These are phyloP conservation scores for Candida golubevii DNA, from an alignment of 805 yeast species.

Conservation along the genomic window DNA sequence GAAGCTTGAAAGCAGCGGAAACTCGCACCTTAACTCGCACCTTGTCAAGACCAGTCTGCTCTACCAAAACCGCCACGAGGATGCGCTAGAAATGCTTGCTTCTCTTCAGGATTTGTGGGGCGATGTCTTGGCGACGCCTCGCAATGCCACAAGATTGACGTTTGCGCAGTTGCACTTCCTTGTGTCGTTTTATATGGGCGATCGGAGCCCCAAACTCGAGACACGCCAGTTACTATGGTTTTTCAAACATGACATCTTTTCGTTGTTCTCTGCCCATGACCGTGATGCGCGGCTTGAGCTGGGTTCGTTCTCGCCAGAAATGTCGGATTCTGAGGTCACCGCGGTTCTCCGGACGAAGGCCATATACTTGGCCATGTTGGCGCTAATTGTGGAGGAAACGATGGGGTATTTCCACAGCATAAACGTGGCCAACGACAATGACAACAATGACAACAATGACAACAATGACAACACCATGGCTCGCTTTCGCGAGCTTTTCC, in stretches of 20 bases:
- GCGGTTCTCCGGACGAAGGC: constrained; percentile 22
- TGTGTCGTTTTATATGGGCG: constrained; percentile 25
- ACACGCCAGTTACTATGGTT: constrained; percentile 22
- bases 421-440: constrained; percentile 11
- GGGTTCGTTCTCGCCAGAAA: constrained; percentile 9
- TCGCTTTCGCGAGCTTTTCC: constrained; percentile 18
- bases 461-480: no score
- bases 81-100: constrained; percentile 15
- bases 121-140: constrained; percentile 15
- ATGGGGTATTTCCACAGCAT: constrained; percentile 18
- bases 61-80: constrained; percentile 4
- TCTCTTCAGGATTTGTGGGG: constrained; percentile 28
- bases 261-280: constrained; percentile 15
- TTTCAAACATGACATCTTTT: constrained; percentile 24
- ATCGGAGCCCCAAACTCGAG: constrained; percentile 13
- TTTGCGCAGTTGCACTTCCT: constrained; percentile 25
- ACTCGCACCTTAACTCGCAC: background rate
- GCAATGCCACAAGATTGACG: constrained; percentile 20
- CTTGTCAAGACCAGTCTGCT: background rate
- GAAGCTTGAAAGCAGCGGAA: background rate
- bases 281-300: constrained; percentile 13
- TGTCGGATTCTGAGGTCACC: constrained; percentile 17
- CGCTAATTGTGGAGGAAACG: constrained; percentile 30
- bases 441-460: no score
- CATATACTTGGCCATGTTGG: constrained; percentile 27